Evolutionary conservation across 306 rosid species (phyloP).

Genomic region (Carpinus fangiana): DNA sequence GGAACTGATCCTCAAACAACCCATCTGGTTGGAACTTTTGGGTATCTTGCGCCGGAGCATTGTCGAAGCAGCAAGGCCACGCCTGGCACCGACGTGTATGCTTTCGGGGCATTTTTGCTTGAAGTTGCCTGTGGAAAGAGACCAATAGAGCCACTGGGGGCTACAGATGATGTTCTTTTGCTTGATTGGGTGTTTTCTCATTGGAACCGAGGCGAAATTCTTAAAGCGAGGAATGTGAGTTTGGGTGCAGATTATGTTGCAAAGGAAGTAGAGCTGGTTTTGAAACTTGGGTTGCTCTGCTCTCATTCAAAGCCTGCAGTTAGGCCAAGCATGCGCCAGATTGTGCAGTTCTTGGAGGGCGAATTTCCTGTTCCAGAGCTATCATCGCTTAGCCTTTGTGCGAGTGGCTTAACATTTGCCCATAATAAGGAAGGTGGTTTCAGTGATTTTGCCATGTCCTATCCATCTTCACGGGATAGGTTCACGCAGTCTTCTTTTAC

Average conservation of each 20-base stretch:
- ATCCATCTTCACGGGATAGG: conserved; percentile 37
- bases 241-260: conserved; percentile 37
- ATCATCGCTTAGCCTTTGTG: conserved; percentile 27
- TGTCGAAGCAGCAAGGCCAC: conserved; percentile 36
- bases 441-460: conserved; percentile 39
- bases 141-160: conserved; percentile 25
- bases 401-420: conserved; percentile 36
- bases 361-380: conserved; percentile 19
- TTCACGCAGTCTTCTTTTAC: conserved; percentile 32
- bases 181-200: conserved; percentile 71
- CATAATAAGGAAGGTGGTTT: conserved; percentile 27
- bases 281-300: conserved; percentile 72
- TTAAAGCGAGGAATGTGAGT: conserved; percentile 54
- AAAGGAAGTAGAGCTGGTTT: conserved; percentile 43
- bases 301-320: conserved; percentile 25
- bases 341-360: conserved; percentile 35
- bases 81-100: conserved; percentile 25
- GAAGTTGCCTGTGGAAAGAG: conserved; percentile 40
- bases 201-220: conserved; percentile 32
- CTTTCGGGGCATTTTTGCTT: conserved; percentile 39
- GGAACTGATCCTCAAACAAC: conserved; percentile 39
- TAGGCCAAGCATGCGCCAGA: conserved; percentile 42
- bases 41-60: conserved; percentile 41
- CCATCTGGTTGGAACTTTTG: conserved; percentile 35
- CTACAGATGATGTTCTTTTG: conserved; percentile 35